phyloP scores from a whole-genome alignment of 2,329 filamentous ascomycete genomes.

The Aspergillus sp. region DNA sequence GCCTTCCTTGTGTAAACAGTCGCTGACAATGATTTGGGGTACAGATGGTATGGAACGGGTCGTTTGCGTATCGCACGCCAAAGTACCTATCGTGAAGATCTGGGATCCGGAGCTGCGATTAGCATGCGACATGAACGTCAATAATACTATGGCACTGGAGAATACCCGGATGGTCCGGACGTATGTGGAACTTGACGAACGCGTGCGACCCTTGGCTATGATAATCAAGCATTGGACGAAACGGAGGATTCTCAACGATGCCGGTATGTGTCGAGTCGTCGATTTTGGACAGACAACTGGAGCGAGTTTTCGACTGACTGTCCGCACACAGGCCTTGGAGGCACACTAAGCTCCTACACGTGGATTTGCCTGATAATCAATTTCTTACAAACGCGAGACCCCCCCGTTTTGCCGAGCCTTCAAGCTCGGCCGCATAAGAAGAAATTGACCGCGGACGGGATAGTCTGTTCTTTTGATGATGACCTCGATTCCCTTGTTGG shows the following conservation, averaged over 20 bases:
- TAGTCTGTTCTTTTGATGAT: constrained; percentile 79
- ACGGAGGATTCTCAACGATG: constrained; percentile 89
- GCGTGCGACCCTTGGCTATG: constrained; percentile 91
- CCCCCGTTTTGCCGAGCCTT: constrained; percentile 80
- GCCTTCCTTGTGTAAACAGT: neutral
- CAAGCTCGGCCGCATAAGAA: constrained; percentile 72
- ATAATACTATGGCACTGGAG: constrained; percentile 90
- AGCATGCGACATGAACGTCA: constrained; percentile 98
- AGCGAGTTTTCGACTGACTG: constrained; percentile 20
- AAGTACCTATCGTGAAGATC: constrained; percentile 97
- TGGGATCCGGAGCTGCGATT: constrained; percentile 93
- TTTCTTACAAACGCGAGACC: constrained; percentile 84
- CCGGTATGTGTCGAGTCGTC: constrained; percentile 63
- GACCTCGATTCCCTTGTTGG: constrained; percentile 73
- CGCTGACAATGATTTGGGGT: constrained; percentile 19
- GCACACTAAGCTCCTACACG: constrained; percentile 95
- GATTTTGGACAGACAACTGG: neutral
- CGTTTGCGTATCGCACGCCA: constrained; percentile 89
- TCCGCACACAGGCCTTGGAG: constrained; percentile 70
- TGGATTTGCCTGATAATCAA: constrained; percentile 99
- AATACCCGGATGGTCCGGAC: constrained; percentile 98
- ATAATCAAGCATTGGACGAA: constrained; percentile 98
- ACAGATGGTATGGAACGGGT: constrained; percentile 95
- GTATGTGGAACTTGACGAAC: constrained; percentile 89
- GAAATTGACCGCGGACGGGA: constrained; percentile 63